Base-by-base conservation (phyloP, 805 yeast species). In the Yamadazyma endophytica region DNA sequence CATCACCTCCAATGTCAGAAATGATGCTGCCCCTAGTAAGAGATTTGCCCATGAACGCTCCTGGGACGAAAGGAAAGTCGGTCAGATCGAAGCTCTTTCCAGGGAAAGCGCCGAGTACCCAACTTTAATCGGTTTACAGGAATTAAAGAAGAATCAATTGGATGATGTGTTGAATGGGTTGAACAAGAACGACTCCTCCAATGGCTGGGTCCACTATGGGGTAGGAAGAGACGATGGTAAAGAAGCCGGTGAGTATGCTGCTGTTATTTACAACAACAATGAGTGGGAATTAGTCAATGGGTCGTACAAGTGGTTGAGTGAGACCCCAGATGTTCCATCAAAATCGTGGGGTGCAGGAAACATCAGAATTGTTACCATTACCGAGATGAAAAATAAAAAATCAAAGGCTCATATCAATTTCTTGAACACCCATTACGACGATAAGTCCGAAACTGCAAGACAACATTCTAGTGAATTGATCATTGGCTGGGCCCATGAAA, bases 181-280 rank as follows among this genome's bases (percentile, higher is more conserved):
- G 5, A 43, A 61, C 33, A 43, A 43, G 18, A 45, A 56, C 6
- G 42, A 42, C 2, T 23, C 20, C n/a, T 17, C 24, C 12, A 46
- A 47, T 38, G 54, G 53, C 4, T 76, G 75, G 71, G 44, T 55
- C 2, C 44, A 52, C 27, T 53, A 33, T 32, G 77, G 75, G 28
- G 63, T 64, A 23, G 79, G 79, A 1, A 56, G 81, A 44, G 72
- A 64, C 30, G 79, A 75, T 44, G 81, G 81, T 7, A 46, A 46
- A 8, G 49, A 49, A 12, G 50, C 46, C 4, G 79, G 81, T 9
- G 82, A 76, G 42, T 73, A 56, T 36, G 55, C 73, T 4, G 77
- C 80, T 1, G 55, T 76, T 8, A 47, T 68, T 18, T 74, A 56
- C 48, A 54, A 65, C 19, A 42, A 42, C 5, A 32, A 54, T 0